Conservation (phyloP, 768 basidiomycete genomes). For the Kwoniella dejecticola region DNA sequence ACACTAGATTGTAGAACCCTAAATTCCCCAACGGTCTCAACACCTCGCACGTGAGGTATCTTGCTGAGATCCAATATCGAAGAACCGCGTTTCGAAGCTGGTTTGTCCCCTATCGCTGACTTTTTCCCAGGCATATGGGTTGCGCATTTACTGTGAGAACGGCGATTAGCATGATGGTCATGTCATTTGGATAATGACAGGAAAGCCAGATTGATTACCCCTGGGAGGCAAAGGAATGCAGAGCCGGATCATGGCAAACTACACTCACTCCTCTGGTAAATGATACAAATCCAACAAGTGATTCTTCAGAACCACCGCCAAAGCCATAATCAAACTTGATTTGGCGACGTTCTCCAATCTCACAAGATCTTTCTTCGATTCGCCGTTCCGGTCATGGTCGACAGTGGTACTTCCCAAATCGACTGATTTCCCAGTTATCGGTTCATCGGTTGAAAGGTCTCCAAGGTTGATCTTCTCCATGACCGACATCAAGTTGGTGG, state of each 20-base stretch:
- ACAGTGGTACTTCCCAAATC: not conserved
- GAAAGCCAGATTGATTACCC: too few relatives aligned
- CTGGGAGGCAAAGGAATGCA: too few relatives aligned
- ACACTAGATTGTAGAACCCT: conserved; percentile 68
- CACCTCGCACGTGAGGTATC: conserved; percentile 61
- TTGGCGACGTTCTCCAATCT: conserved; percentile 26
- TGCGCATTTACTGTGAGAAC: conserved; percentile 72
- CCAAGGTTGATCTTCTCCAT: conserved; percentile 71
- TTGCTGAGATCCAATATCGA: conserved; percentile 70
- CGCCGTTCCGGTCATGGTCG: not conserved
- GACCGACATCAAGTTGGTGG: conserved; percentile 73
- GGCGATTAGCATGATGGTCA: conserved; percentile 15
- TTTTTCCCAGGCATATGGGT: conserved; percentile 90
- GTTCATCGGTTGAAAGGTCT: conserved; percentile 64
- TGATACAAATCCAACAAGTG: conserved; percentile 81
- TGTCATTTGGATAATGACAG: too few relatives aligned
- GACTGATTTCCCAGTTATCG: conserved; percentile 63
- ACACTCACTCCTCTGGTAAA: conserved; percentile 81
- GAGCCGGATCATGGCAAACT: too few relatives aligned
- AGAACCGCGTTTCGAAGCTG: conserved; percentile 67
- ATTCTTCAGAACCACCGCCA: conserved; percentile 83
- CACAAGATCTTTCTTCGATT: not conserved
- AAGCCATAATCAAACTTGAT: conserved; percentile 71
- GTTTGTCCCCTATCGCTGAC: conserved; percentile 80
- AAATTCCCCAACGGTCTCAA: conserved; percentile 67